Percentiles rank a stretch among this genome's conserved stretches.
These are phyloP conservation scores for Fusarium sp. DNA, from an alignment of 2,329 filamentous ascomycete genomes.

Conservation along the genomic window DNA sequence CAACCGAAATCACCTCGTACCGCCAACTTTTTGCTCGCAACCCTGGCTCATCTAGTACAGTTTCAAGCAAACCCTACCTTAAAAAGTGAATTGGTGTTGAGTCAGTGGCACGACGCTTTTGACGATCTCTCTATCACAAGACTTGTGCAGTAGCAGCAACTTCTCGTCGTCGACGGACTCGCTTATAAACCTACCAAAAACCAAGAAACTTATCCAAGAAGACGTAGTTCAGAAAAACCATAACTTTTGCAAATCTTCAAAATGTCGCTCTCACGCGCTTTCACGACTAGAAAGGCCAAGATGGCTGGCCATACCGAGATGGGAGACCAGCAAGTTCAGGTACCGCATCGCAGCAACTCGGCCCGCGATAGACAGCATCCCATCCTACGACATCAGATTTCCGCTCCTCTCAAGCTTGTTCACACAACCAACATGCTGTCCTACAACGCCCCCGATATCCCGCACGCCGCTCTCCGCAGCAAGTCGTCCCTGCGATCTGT, in stretches of 20 bases:
- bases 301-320: conserved; percentile 55
- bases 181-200: conserved; percentile 23
- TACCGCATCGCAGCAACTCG: conserved; percentile 64
- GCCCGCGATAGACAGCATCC: conserved; percentile 57
- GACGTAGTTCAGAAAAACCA: conserved; percentile 4
- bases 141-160: conserved; percentile 15
- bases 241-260: conserved; percentile 30
- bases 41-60: conserved; percentile 22
- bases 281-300: conserved; percentile 77
- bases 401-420: conserved; percentile 84
- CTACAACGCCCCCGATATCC: conserved; percentile 91
- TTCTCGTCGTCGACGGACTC: conserved; percentile 3
- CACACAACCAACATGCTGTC: conserved; percentile 97
- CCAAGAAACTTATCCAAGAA: background rate
- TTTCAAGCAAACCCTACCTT: conserved; percentile 22
- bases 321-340: conserved; percentile 56
- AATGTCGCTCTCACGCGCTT: conserved; percentile 74
- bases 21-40: conserved; percentile 24
- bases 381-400: conserved; percentile 79
- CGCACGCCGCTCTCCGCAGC: conserved; percentile 58
- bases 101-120: conserved; percentile 39
- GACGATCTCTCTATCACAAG: conserved; percentile 11
- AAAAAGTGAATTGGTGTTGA: conserved; percentile 29
- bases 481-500: conserved; percentile 66
- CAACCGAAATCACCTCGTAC: conserved; percentile 24